phyloP scores from a whole-genome alignment of 75 land plant species.

The Larix kaempferi region DNA sequence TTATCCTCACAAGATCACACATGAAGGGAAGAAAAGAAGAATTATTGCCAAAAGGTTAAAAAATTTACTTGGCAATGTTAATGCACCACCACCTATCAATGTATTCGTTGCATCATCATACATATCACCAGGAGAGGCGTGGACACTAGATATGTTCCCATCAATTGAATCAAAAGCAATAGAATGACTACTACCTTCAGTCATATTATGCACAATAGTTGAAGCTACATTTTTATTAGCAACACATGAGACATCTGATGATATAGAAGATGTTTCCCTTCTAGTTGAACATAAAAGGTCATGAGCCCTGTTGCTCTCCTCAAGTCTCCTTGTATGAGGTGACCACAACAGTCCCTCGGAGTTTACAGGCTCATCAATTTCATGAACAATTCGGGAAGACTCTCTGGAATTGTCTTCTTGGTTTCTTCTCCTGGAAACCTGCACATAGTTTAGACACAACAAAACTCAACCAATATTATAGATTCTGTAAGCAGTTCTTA shows the following conservation, averaged over 20 bases:
- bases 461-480: not conserved
- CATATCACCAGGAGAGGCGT: slow-evolving; percentile 18
- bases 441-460: slow-evolving; percentile 13
- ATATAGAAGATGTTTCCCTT: slow-evolving; percentile 22
- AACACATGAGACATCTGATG: slow-evolving; percentile 8
- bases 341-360: slow-evolving; percentile 19
- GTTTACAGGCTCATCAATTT: slow-evolving; percentile 36
- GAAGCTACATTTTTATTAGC: slow-evolving; percentile 15
- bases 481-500: not conserved
- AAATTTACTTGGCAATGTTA: slow-evolving; percentile 58
- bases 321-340: slow-evolving; percentile 23
- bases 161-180: slow-evolving; percentile 25
- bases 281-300: slow-evolving; percentile 7
- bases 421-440: slow-evolving; percentile 38
- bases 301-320: slow-evolving; percentile 10
- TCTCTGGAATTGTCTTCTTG: slow-evolving; percentile 45
- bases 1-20: too few relatives aligned
- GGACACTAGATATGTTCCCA: slow-evolving; percentile 17
- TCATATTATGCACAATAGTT: slow-evolving; percentile 3
- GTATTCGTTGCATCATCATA: slow-evolving; percentile 39
- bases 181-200: slow-evolving; percentile 19
- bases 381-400: slow-evolving; percentile 31
- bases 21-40: not conserved
- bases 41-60: slow-evolving; percentile 2
- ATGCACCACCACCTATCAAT: slow-evolving; percentile 13